Evolutionary conservation across 306 rosid genomes (phyloP).

Genomic region (Cyamopsis tetragonoloba): DNA sequence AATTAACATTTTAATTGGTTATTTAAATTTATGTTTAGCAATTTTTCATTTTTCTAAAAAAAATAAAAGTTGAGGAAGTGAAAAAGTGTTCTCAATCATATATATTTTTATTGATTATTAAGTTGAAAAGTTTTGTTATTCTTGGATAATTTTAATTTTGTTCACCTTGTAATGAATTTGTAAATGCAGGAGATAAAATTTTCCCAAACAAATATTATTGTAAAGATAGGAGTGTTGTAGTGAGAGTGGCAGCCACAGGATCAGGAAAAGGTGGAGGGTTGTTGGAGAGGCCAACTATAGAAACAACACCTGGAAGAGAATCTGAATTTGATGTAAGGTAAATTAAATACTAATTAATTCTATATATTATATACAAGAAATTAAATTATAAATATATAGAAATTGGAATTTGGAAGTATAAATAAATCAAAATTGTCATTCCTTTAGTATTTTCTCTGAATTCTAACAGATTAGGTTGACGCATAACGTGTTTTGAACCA

Average conservation of each 20-base stretch:
- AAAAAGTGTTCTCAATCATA: not conserved
- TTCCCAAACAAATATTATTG: conserved; percentile 39
- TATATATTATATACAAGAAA: not conserved
- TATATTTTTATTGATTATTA: no score
- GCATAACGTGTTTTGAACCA: not conserved
- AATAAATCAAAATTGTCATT: no score
- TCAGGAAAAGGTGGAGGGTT: conserved; percentile 70
- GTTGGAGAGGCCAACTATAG: conserved; percentile 81
- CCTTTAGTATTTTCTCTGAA: no score
- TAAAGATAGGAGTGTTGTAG: conserved; percentile 40
- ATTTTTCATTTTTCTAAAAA: not conserved
- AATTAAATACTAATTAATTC: not conserved
- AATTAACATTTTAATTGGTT: no score
- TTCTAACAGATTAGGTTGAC: no score
- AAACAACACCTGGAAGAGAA: conserved; percentile 81
- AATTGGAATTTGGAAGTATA: no score
- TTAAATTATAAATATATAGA: no score
- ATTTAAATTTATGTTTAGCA: not conserved
- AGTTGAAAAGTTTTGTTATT: not conserved
- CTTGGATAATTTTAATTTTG: not conserved
- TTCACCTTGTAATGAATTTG: not conserved
- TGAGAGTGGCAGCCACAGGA: conserved; percentile 45
- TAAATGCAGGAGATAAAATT: conserved; percentile 49
- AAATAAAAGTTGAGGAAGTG: not conserved
- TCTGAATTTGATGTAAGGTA: conserved; percentile 77